These are phyloP conservation scores for Chenopodium suecicum DNA, from an alignment of 148 eudicot species.

Conservation along the genomic window DNA sequence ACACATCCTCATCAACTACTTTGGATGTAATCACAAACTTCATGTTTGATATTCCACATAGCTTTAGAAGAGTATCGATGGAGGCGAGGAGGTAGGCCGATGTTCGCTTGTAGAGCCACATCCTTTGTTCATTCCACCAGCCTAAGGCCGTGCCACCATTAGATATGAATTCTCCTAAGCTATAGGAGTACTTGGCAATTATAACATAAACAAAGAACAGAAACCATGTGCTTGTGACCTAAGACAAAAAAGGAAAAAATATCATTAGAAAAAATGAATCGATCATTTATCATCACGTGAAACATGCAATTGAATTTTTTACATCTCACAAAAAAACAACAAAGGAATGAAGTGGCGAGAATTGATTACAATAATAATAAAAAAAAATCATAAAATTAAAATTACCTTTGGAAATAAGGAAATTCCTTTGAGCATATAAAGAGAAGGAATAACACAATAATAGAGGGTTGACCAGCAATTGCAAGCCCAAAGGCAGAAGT, in stretches of 20 bases:
- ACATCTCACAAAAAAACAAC: too few species aligned
- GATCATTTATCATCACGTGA: not conserved
- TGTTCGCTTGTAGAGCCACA: conserved; percentile 84
- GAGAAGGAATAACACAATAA: conserved; percentile 64
- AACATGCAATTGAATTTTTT: not conserved
- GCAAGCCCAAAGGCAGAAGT: conserved; percentile 58
- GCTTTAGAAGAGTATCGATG: conserved; percentile 38
- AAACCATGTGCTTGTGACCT: conserved; percentile 72
- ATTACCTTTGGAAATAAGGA: conserved; percentile 58
- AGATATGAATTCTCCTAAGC: conserved; percentile 53
- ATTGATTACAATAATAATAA: too few species aligned
- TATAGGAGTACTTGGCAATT: conserved; percentile 32
- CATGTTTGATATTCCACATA: conserved; percentile 44
- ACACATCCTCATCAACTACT: conserved; percentile 44
- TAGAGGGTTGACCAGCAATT: conserved; percentile 47
- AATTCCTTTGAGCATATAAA: conserved; percentile 52
- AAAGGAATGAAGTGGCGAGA: too few species aligned
- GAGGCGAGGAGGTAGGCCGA: conserved; percentile 64
- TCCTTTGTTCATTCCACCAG: conserved; percentile 93
- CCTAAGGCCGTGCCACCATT: conserved; percentile 55
- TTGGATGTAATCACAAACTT: conserved; percentile 58
- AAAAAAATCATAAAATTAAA: not conserved
- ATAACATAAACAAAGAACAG: conserved; percentile 56
- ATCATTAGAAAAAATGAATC: too few species aligned
- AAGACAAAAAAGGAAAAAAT: not conserved